Conservation (phyloP, 257 asterid species). For the Datura wrightii region DNA sequence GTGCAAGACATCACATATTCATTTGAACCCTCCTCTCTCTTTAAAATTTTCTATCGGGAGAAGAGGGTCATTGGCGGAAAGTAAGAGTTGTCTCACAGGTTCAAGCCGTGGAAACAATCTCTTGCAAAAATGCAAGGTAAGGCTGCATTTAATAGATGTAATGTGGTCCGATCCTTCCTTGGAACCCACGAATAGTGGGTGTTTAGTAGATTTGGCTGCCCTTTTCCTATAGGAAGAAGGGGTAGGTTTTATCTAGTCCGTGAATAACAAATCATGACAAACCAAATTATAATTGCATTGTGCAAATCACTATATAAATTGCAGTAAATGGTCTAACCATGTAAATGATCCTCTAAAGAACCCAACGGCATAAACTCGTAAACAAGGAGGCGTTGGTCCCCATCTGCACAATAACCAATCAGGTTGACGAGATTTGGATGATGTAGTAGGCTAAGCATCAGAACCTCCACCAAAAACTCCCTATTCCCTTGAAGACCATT, state of each 20-base stretch:
- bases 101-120: not conserved
- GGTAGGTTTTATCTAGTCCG: not conserved
- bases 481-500: conserved; percentile 95
- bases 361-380: conserved; percentile 97
- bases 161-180: not conserved
- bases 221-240: not conserved
- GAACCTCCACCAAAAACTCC: conserved; percentile 97
- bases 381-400: conserved; percentile 96
- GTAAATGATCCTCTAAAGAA: conserved; percentile 97
- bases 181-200: not conserved
- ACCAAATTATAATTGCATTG: conserved; percentile 3
- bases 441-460: conserved; percentile 97
- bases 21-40: not conserved
- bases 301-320: not conserved
- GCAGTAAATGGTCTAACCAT: conserved; percentile 61
- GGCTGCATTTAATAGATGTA: not conserved
- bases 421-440: conserved; percentile 93
- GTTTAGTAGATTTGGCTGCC: not conserved
- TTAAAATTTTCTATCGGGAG: not conserved
- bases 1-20: conserved; percentile 3
- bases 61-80: not conserved
- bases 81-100: not conserved
- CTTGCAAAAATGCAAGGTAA: not conserved
- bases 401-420: conserved; percentile 98
- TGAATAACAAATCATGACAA: not conserved